phyloP scores from a whole-genome alignment of 2,329 filamentous ascomycete genomes.

The Aspergillus calidoustus region DNA sequence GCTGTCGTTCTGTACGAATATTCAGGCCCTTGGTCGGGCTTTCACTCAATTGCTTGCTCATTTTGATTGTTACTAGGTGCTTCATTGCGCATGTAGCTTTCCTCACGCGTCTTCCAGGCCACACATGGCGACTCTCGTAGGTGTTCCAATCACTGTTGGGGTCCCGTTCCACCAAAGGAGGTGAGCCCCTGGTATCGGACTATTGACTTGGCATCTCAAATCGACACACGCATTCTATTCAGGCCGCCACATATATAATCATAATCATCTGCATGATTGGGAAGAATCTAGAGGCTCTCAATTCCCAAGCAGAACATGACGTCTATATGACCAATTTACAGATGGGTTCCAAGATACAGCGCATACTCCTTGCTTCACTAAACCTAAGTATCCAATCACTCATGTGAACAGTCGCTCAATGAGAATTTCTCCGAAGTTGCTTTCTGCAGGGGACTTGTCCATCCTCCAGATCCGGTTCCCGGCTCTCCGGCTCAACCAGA shows the following conservation, averaged over 20 bases:
- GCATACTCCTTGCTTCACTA: background rate
- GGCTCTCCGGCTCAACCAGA: slow-evolving; percentile 74
- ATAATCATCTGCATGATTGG: background rate
- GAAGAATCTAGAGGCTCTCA: background rate
- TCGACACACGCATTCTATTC: no score
- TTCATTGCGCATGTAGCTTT: no score
- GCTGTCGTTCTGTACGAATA: no score
- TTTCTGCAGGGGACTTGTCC: slow-evolving; percentile 68
- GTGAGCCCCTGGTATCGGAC: no score
- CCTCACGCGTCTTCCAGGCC: no score
- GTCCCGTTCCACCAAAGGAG: no score
- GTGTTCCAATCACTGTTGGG: no score
- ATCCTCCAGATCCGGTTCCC: slow-evolving; percentile 84
- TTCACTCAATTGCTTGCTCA: no score
- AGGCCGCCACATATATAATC: background rate
- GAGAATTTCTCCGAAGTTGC: slow-evolving; percentile 68
- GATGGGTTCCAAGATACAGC: background rate
- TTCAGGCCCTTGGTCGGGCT: no score
- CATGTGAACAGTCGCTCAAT: slow-evolving; percentile 65
- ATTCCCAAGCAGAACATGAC: background rate
- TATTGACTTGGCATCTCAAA: no score
- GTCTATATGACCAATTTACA: background rate
- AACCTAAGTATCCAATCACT: background rate
- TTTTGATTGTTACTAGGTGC: no score
- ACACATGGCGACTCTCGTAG: no score